Conservation (phyloP, 192 early-diverging fungal genomes). For the Coemansia furcata region DNA sequence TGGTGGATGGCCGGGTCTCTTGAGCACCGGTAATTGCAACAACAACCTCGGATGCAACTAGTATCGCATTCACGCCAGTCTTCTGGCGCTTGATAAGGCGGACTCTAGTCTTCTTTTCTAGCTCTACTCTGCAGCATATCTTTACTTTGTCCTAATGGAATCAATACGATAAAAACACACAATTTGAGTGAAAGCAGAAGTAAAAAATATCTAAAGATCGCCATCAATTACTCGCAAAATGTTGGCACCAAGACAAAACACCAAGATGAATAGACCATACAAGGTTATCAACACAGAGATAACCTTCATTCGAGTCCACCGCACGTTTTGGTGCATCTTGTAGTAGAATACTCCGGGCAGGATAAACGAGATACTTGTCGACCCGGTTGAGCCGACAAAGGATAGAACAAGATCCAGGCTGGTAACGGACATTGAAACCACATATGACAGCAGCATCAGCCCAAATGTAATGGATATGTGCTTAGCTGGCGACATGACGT, state of each 20-base stretch:
- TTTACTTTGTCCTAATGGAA: not conserved
- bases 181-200: not conserved
- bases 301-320: constrained; percentile 67
- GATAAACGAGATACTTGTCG: constrained; percentile 94
- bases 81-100: not conserved
- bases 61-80: not conserved
- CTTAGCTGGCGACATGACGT: constrained; percentile 51
- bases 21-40: not conserved
- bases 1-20: constrained; percentile 8
- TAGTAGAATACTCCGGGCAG: constrained; percentile 92
- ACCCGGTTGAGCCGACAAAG: constrained; percentile 95
- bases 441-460: constrained; percentile 68
- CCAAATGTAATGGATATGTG: constrained; percentile 63
- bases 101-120: not conserved
- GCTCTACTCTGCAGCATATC: not conserved
- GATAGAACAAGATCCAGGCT: constrained; percentile 83
- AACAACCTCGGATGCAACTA: not conserved
- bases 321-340: constrained; percentile 65
- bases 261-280: constrained; percentile 79
- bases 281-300: constrained; percentile 58
- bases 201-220: constrained; percentile 13
- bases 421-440: constrained; percentile 72
- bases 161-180: not conserved
- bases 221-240: constrained; percentile 43
- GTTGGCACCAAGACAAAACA: constrained; percentile 73